Conservation (phyloP, 2,329 filamentous ascomycete species). For the Fusarium temperatum region DNA sequence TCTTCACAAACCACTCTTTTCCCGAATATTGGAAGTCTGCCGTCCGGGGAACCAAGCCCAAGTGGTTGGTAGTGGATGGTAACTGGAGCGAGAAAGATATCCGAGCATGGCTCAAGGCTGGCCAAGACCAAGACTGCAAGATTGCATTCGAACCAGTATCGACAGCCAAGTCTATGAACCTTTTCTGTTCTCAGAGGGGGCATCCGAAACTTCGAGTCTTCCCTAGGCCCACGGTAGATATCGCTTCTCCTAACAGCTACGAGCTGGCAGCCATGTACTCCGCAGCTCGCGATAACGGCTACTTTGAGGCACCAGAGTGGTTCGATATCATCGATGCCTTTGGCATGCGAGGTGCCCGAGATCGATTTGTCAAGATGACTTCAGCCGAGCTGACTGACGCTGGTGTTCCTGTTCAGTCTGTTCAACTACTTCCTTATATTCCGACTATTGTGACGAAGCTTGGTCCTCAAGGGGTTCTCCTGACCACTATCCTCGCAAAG, state of each 20-base stretch:
- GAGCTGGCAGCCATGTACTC: constrained; percentile 84
- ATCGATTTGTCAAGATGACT: constrained; percentile 76
- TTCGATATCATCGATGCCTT: constrained; percentile 83
- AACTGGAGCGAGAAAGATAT: constrained; percentile 81
- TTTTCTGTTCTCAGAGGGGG: constrained; percentile 64
- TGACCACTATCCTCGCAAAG: constrained; percentile 75
- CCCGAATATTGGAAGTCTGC: constrained; percentile 68
- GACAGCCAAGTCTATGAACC: constrained; percentile 75
- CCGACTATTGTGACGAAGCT: constrained; percentile 87
- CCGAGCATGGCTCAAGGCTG: constrained; percentile 71
- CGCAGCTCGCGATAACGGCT: constrained; percentile 70
- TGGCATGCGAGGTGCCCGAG: constrained; percentile 77
- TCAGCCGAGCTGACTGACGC: constrained; percentile 74
- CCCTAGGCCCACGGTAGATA: constrained; percentile 71
- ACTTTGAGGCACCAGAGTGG: constrained; percentile 78
- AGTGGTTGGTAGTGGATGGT: constrained; percentile 84
- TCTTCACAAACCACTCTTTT: constrained; percentile 70
- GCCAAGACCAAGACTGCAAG: constrained; percentile 62
- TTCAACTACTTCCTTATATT: constrained; percentile 89
- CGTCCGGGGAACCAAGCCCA: constrained; percentile 66
- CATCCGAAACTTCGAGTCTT: constrained; percentile 59
- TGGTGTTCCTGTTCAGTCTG: constrained; percentile 82
- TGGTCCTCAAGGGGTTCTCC: constrained; percentile 76
- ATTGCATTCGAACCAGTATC: constrained; percentile 93
- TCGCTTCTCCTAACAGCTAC: constrained; percentile 83